Evolutionary conservation across 1,284 basidiomycete species (phyloP).

Genomic region (Ceratobasidium sp.): DNA sequence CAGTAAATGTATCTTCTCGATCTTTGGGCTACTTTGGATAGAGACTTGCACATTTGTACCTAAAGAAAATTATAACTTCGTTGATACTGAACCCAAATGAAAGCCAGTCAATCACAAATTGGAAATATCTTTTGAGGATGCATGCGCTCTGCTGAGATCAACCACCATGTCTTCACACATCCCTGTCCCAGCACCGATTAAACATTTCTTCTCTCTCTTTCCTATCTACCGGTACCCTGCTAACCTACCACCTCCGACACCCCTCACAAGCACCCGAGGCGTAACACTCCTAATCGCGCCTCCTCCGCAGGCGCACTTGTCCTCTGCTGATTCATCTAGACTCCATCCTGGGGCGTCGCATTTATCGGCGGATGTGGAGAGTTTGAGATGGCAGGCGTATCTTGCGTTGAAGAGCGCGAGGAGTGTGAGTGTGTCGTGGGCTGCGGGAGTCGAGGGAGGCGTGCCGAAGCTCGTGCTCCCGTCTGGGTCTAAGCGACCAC

Average conservation of each 20-base stretch:
- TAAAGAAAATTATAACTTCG: slow-evolving; percentile 11
- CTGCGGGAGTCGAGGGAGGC: slow-evolving; percentile 75
- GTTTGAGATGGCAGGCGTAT: slow-evolving; percentile 87
- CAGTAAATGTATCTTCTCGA: slow-evolving; percentile 42
- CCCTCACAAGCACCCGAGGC: slow-evolving; percentile 27
- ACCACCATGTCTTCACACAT: slow-evolving; percentile 35
- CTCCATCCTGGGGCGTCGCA: slow-evolving; percentile 56
- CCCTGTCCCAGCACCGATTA: slow-evolving; percentile 48
- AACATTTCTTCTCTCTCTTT: slow-evolving; percentile 51
- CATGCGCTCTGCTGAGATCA: slow-evolving; percentile 16
- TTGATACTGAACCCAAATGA: too few species aligned
- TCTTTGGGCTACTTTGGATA: not conserved
- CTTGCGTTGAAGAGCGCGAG: slow-evolving; percentile 74
- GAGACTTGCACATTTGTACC: not conserved
- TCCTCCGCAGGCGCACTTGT: slow-evolving; percentile 23
- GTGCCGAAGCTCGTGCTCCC: slow-evolving; percentile 69
- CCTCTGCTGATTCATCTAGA: slow-evolving; percentile 43
- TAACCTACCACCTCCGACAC: slow-evolving; percentile 30
- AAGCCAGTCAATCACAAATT: not conserved
- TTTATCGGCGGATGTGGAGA: slow-evolving; percentile 81
- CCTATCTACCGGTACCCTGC: slow-evolving; percentile 48
- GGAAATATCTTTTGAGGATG: slow-evolving; percentile 16
- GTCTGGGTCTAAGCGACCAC: slow-evolving; percentile 48
- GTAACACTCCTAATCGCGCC: slow-evolving; percentile 43
- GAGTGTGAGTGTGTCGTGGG: slow-evolving; percentile 70